Evolutionary conservation across 202 grass and related monocot genomes (phyloP), one percentile per base, ranked within the genome.

Genomic region (Brachypodium distachyon): DNA sequence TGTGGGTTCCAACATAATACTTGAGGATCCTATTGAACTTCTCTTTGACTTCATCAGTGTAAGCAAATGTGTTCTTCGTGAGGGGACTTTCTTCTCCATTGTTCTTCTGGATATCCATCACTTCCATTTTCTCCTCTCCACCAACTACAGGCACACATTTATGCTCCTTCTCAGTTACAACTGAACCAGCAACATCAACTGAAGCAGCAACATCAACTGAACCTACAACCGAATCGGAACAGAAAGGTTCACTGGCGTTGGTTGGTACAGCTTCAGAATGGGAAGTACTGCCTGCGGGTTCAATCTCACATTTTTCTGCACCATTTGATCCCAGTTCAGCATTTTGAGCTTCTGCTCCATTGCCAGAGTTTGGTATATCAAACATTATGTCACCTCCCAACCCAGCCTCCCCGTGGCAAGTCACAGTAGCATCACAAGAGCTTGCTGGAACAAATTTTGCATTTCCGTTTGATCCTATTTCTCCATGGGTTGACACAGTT

Each of bases 1-100:
- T 98, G 74, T 90, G 91, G 14, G 96, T 98, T 70, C 95, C 95
- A 81, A 94, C 83, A 82, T 95, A 98, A 80, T 78, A 49, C 46
- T 90, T 91, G 38, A 92, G 81, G 67, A 90, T 95, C 73, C 59
- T 83, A 53, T 82, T 92, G 57, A 98, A 89, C 70, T 46, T 90
- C 54, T 83, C 86, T 56, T 86, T 94, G 54, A 87, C 70, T 67
- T 91, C 80, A 68, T 88, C 66, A 38, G 59, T 91, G 82, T 95
- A 95, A 77, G 23, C 78, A 74, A 92, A 90, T 25, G 33, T 6
- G 26, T 53, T 87, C 77, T 79, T 87, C 9, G 7, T 53, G 62
- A 70, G 49, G 6, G n/a, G 19, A 17, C 27, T 26, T 74, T 87
- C 81, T 61, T 77, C 83, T 48, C 16, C 60, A 83, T 83, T 86